phyloP scores from a whole-genome alignment of 257 asterid species.

The Thymus quinquecostatus region DNA sequence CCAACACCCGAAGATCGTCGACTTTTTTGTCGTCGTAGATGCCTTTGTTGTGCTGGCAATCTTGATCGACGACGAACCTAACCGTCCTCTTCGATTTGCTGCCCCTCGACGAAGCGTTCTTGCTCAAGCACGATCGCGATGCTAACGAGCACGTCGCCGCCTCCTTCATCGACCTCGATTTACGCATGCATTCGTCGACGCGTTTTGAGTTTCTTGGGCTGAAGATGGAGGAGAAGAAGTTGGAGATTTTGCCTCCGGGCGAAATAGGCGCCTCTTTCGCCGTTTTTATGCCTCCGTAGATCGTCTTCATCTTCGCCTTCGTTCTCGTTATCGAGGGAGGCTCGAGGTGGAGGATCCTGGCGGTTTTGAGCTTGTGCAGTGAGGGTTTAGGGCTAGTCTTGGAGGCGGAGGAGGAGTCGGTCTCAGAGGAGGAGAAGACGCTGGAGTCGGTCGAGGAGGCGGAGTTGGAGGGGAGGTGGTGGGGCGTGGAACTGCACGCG shows the following conservation, averaged over 20 bases:
- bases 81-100: constrained; percentile 70
- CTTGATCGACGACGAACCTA: constrained; percentile 38
- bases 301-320: constrained; percentile 41
- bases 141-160: constrained; percentile 42
- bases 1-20: constrained; percentile 39
- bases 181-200: constrained; percentile 57
- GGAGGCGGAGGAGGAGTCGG: constrained; percentile 55
- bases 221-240: constrained; percentile 67
- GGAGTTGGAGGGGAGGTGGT: constrained; percentile 55
- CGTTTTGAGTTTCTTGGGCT: constrained; percentile 46
- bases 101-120: constrained; percentile 47
- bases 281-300: constrained; percentile 51
- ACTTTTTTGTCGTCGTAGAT: no score
- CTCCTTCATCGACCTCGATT: constrained; percentile 75
- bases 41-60: no score
- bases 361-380: background rate
- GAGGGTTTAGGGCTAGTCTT: constrained; percentile 44
- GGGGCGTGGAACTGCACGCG: constrained; percentile 5
- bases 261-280: constrained; percentile 50
- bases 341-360: background rate
- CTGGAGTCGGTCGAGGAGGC: constrained; percentile 73
- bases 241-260: constrained; percentile 61
- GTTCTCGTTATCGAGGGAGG: constrained; percentile 18
- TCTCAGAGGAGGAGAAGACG: constrained; percentile 63
- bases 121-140: constrained; percentile 62